Conservation (phyloP, 1,284 basidiomycete genomes). For the Coriolopsis trogii region DNA sequence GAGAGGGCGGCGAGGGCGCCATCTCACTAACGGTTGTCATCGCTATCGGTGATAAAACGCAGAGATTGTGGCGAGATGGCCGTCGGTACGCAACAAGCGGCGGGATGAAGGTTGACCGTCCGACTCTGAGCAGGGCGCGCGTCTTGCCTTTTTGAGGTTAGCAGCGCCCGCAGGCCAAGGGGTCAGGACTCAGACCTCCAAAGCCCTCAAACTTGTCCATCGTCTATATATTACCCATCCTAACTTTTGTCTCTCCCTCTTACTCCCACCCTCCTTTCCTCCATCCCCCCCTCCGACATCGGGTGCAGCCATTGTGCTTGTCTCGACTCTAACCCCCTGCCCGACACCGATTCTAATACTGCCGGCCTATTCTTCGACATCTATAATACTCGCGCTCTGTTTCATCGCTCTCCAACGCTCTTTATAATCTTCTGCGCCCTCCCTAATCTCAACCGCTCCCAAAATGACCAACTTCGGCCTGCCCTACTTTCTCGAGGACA, state of each 20-base stretch:
- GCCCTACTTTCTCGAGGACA: conserved; percentile 66
- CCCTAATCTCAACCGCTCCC: background rate
- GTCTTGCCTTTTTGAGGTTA: background rate
- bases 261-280: background rate
- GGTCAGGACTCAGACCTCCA: too few species aligned
- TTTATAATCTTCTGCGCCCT: conserved; percentile 3
- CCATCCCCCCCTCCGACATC: background rate
- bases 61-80: background rate
- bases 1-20: too few species aligned
- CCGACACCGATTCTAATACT: background rate
- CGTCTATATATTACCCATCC: too few species aligned
- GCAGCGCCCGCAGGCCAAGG: background rate
- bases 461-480: conserved; percentile 53
- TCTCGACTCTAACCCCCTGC: background rate
- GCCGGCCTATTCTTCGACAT: background rate
- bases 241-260: background rate
- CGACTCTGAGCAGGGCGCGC: too few species aligned
- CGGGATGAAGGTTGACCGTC: background rate
- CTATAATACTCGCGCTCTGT: conserved; percentile 1
- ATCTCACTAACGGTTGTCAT: background rate
- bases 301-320: background rate
- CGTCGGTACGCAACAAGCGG: too few species aligned
- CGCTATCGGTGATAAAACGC: background rate
- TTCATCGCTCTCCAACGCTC: background rate
- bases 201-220: too few species aligned